phyloP scores from a whole-genome alignment of 2,329 filamentous ascomycete genomes.

The Ascochyta rabiei region DNA sequence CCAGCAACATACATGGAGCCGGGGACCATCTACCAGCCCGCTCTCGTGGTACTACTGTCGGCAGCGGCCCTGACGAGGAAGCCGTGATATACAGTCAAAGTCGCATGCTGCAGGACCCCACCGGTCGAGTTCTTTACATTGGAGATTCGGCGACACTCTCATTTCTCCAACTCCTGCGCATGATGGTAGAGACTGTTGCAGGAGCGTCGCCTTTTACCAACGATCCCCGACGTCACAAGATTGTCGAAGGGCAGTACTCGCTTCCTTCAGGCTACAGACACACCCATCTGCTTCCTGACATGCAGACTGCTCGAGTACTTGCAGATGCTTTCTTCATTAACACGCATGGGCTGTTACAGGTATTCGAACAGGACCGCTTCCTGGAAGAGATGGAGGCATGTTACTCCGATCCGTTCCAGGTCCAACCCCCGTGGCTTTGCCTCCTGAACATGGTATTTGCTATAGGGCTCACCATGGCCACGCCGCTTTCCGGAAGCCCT shows the following conservation, averaged over 20 bases:
- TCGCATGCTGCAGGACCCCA: conserved; percentile 65
- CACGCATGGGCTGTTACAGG: conserved; percentile 66
- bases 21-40: conserved; percentile 27
- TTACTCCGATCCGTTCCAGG: conserved; percentile 60
- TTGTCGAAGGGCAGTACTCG: conserved; percentile 61
- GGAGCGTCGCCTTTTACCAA: conserved; percentile 64
- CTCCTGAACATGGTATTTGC: conserved; percentile 67
- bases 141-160: conserved; percentile 68
- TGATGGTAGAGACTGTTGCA: conserved; percentile 62
- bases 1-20: conserved; percentile 25
- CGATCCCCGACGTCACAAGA: conserved; percentile 63
- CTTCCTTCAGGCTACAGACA: conserved; percentile 55
- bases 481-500: conserved; percentile 55
- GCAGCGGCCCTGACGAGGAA: conserved; percentile 61
- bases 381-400: conserved; percentile 58
- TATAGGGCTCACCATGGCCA: conserved; percentile 65
- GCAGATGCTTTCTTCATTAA: conserved; percentile 67
- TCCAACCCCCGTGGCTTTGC: conserved; percentile 61
- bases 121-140: conserved; percentile 64
- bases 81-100: conserved; percentile 61
- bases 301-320: conserved; percentile 60
- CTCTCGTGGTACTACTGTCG: conserved; percentile 41
- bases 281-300: conserved; percentile 62
- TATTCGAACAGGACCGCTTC: conserved; percentile 62
- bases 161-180: conserved; percentile 65